Evolutionary conservation across 345 rosid species (phyloP).

Genomic region (Populus tremula): DNA sequence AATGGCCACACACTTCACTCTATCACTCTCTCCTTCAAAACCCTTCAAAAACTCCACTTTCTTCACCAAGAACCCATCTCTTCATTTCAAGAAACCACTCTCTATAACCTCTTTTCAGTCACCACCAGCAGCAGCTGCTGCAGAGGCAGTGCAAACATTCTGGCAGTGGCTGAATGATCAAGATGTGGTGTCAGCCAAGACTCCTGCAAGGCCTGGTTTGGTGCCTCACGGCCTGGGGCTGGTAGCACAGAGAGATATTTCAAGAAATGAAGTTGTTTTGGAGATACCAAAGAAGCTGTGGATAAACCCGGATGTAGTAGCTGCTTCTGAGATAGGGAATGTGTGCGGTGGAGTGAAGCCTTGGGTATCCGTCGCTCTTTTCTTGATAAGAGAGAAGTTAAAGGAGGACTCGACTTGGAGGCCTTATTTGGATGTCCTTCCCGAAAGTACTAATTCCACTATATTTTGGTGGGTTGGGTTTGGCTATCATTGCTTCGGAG

Average conservation of each 20-base stretch:
- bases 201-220: constrained; percentile 52
- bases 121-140: constrained; percentile 23
- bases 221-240: constrained; percentile 79
- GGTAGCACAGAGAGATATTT: constrained; percentile 67
- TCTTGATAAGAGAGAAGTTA: constrained; percentile 71
- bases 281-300: constrained; percentile 78
- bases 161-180: constrained; percentile 78
- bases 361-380: constrained; percentile 82
- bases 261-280: constrained; percentile 75
- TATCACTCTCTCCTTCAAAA: constrained; percentile 15
- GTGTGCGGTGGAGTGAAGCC: constrained; percentile 78
- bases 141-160: constrained; percentile 46
- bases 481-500: constrained; percentile 5
- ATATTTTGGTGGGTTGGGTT: constrained; percentile 72
- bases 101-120: constrained; percentile 13
- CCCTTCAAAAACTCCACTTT: constrained; percentile 16
- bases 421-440: constrained; percentile 79
- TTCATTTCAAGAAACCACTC: constrained; percentile 25
- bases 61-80: constrained; percentile 16
- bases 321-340: constrained; percentile 70
- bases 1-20: constrained; percentile 28
- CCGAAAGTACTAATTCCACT: constrained; percentile 70
- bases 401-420: constrained; percentile 59
- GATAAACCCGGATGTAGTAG: constrained; percentile 80
- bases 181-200: constrained; percentile 59